Evolutionary conservation across 2,329 filamentous ascomycete genomes (phyloP).

Genomic region (Phyllosticta ampelicida): DNA sequence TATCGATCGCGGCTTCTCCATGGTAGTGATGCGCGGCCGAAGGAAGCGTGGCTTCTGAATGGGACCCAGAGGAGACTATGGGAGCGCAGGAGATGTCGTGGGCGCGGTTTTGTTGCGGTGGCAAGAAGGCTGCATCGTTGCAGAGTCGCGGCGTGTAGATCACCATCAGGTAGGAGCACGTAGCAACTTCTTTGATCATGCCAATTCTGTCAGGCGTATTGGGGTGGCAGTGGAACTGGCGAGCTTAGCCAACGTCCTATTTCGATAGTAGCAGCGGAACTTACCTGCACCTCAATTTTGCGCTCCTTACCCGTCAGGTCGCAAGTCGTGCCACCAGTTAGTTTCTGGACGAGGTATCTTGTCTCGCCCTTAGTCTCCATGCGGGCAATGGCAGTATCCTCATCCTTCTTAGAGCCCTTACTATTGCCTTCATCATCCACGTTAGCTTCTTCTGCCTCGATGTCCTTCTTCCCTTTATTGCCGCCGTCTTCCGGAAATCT

Average conservation of each 20-base stretch:
- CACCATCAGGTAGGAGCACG: constrained; percentile 87
- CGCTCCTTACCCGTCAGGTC: constrained; percentile 74
- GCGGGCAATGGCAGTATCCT: constrained; percentile 41
- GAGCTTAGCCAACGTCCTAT: background rate
- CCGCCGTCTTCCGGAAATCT: constrained; percentile 35
- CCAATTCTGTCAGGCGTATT: constrained; percentile 67
- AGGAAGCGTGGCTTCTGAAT: constrained; percentile 41
- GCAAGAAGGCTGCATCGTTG: constrained; percentile 74
- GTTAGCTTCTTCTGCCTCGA: constrained; percentile 13
- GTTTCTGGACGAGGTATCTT: constrained; percentile 72
- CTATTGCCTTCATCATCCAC: constrained; percentile 12
- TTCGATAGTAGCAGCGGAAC: constrained; percentile 1
- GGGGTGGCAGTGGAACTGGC: constrained; percentile 63
- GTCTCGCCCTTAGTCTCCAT: constrained; percentile 75
- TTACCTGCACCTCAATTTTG: constrained; percentile 68
- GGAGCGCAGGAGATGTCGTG: constrained; percentile 68
- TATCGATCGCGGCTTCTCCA: background rate
- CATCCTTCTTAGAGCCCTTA: background rate
- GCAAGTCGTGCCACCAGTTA: constrained; percentile 71
- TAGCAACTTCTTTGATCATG: constrained; percentile 87
- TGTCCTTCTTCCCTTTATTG: constrained; percentile 14
- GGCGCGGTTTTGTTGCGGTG: constrained; percentile 64
- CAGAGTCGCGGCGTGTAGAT: constrained; percentile 83
- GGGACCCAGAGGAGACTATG: constrained; percentile 41
- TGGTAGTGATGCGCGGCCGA: constrained; percentile 24